Percentiles rank a stretch among this genome's conserved stretches.
Conservation (phyloP, 2,329 filamentous ascomycete species). For the Epichloe gansuensis region DNA sequence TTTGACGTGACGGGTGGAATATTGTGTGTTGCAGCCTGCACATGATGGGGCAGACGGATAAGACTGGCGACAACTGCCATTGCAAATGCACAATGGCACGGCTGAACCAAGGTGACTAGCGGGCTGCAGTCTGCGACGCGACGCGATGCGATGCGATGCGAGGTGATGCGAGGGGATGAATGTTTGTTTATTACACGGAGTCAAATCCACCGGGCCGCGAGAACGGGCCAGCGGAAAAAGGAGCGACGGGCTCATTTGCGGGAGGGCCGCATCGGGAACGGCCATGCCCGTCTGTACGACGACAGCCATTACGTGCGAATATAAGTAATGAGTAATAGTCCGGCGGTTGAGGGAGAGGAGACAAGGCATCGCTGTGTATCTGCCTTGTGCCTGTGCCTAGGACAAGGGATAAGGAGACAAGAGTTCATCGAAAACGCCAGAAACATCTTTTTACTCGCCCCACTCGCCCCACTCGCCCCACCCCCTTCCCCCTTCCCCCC, state of each 20-base stretch:
- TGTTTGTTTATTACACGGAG: slow-evolving; percentile 1
- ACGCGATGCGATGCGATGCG: background rate
- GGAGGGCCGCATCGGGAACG: slow-evolving; percentile 4
- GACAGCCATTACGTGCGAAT: background rate
- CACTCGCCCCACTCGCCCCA: too few species aligned
- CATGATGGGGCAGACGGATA: background rate
- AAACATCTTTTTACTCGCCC: too few species aligned
- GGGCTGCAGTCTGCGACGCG: background rate
- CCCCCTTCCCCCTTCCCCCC: accelerated
- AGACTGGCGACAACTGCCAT: background rate
- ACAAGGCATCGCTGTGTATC: too few species aligned
- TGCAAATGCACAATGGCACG: background rate
- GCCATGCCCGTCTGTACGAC: background rate
- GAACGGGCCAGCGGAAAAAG: background rate
- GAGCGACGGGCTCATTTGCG: background rate
- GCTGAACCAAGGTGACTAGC: too few species aligned
- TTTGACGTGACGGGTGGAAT: background rate
- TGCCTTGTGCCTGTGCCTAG: too few species aligned
- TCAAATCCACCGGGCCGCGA: background rate
- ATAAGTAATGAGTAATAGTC: too few species aligned
- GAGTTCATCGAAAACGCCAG: too few species aligned
- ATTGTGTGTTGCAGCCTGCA: background rate
- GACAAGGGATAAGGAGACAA: too few species aligned
- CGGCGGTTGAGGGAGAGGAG: too few species aligned
- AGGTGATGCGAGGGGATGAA: background rate